Evolutionary conservation across 2,329 filamentous ascomycete species (phyloP).

Genomic region (Talaromyces rugulosus): DNA sequence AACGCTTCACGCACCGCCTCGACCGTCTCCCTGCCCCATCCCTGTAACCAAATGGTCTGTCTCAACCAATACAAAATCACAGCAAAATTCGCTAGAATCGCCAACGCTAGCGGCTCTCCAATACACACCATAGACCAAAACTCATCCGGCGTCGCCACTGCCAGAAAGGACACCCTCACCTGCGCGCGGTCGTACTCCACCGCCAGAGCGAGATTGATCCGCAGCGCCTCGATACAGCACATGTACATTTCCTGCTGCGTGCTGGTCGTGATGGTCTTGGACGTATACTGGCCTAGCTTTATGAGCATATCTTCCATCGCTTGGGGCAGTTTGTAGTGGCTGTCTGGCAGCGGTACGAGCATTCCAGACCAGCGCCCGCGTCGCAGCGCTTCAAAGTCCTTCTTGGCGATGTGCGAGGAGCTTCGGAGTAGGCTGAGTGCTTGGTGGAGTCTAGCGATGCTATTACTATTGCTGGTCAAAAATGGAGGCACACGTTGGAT

Average conservation of each 20-base stretch:
- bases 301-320: slow-evolving; percentile 9
- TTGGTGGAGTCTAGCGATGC: slow-evolving; percentile 8
- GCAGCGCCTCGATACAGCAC: slow-evolving; percentile 2
- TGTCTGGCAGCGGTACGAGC: slow-evolving; percentile 2
- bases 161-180: background rate
- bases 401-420: slow-evolving; percentile 1
- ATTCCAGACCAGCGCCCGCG: slow-evolving; percentile 4
- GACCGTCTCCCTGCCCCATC: slow-evolving; percentile 10
- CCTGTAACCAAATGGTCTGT: slow-evolving; percentile 8
- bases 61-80: slow-evolving; percentile 4
- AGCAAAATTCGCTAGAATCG: slow-evolving; percentile 10
- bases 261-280: background rate
- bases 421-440: slow-evolving; percentile 5
- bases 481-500: background rate
- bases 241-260: slow-evolving; percentile 1
- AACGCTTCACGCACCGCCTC: slow-evolving; percentile 6
- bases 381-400: background rate
- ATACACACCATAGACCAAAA: slow-evolving; percentile 7
- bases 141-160: slow-evolving; percentile 1
- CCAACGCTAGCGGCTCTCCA: slow-evolving; percentile 9
- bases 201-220: background rate
- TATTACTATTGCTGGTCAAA: background rate
- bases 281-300: background rate
- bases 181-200: slow-evolving; percentile 1
- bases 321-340: background rate